Evolutionary conservation across 192 early-diverging fungal genomes (phyloP).

Genomic region (Cetraspora pellucida): DNA sequence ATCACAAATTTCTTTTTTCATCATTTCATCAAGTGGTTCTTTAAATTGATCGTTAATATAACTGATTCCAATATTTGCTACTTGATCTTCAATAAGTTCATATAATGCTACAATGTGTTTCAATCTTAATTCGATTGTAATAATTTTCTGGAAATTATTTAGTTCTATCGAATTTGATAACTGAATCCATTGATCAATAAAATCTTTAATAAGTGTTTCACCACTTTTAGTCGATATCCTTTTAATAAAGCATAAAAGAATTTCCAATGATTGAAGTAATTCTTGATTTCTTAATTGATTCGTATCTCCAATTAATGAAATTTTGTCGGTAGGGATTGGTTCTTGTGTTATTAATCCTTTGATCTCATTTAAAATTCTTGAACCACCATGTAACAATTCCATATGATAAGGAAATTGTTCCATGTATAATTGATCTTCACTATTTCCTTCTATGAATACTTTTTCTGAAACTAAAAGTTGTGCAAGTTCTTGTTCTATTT

Average conservation of each 20-base stretch:
- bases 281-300: not conserved
- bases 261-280: slow-evolving; percentile 31
- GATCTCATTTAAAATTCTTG: slow-evolving; percentile 25
- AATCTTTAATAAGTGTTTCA: slow-evolving; percentile 25
- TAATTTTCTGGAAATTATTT: not conserved
- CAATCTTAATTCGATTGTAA: not conserved
- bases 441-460: slow-evolving; percentile 13
- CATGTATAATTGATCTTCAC: not conserved
- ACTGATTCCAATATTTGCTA: not conserved
- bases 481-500: slow-evolving; percentile 26
- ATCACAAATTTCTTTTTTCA: not conserved
- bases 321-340: slow-evolving; percentile 12
- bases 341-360: slow-evolving; percentile 25
- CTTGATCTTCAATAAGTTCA: slow-evolving; percentile 32
- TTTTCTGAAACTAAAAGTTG: slow-evolving; percentile 8
- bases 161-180: slow-evolving; percentile 13
- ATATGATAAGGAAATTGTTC: slow-evolving; percentile 26
- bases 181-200: slow-evolving; percentile 29
- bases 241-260: slow-evolving; percentile 36
- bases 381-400: slow-evolving; percentile 25
- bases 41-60: slow-evolving; percentile 33
- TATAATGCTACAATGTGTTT: slow-evolving; percentile 34
- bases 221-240: not conserved
- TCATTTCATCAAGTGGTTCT: not conserved
- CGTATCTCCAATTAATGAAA: not conserved